Conservation (phyloP, 148 eudicot genomes). For the Diospyros lotus region DNA sequence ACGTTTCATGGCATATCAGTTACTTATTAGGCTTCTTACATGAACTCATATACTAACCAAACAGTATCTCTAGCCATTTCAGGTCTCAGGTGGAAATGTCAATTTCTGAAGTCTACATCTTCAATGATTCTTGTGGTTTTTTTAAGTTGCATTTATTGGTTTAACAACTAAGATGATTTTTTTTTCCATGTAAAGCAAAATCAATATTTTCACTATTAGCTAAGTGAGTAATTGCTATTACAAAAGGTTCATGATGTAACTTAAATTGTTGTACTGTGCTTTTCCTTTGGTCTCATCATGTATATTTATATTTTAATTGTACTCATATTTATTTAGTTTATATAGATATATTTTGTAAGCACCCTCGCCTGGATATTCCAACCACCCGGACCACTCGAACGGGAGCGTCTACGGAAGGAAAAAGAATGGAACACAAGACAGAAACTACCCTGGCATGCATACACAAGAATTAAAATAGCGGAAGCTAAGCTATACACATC, state of each 20-base stretch:
- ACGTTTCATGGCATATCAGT: not conserved
- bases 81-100: not conserved
- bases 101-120: not conserved
- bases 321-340: not conserved
- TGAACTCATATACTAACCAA: not conserved
- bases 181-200: not conserved
- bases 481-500: too few relatives aligned
- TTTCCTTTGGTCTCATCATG: not conserved
- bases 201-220: not conserved
- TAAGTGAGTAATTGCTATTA: not conserved
- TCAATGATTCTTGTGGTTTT: not conserved
- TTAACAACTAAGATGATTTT: too few relatives aligned
- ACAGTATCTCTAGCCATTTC: not conserved
- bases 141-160: not conserved
- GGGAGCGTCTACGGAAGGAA: too few relatives aligned
- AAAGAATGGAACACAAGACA: too few relatives aligned
- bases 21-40: not conserved
- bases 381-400: too few relatives aligned
- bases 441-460: too few relatives aligned
- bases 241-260: slow-evolving; percentile 1
- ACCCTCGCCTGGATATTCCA: too few relatives aligned
- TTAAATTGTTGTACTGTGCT: not conserved
- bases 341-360: not conserved
- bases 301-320: not conserved
- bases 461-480: too few relatives aligned